Conservation (phyloP, 441 rosid genomes). For the Aquilaria agallochum region DNA sequence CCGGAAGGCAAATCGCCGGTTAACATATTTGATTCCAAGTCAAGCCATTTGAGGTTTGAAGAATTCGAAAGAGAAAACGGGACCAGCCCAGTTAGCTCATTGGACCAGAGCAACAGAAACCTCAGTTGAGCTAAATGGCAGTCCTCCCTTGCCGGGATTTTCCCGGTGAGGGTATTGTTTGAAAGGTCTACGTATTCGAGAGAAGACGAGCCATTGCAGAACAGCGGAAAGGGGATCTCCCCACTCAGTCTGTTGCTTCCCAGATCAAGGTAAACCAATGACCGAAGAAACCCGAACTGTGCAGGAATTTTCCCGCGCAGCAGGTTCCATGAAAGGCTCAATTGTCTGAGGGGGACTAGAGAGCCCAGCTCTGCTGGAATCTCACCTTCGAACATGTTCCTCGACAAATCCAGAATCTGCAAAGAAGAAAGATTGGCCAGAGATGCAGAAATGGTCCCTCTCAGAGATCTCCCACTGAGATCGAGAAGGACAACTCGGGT, state of each 20-base stretch:
- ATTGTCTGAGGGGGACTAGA: slow-evolving; percentile 41
- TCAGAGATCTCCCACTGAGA: slow-evolving; percentile 52
- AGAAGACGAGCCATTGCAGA: slow-evolving; percentile 58
- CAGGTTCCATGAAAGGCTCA: slow-evolving; percentile 64
- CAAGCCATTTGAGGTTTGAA: slow-evolving; percentile 65
- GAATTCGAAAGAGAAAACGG: slow-evolving; percentile 66
- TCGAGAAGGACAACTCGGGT: slow-evolving; percentile 43
- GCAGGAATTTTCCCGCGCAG: slow-evolving; percentile 61
- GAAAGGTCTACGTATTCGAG: slow-evolving; percentile 69
- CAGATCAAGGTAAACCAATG: slow-evolving; percentile 54
- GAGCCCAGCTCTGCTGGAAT: slow-evolving; percentile 64
- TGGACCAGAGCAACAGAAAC: slow-evolving; percentile 82
- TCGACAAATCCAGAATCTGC: slow-evolving; percentile 65
- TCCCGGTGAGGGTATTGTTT: slow-evolving; percentile 64
- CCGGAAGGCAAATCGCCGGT: slow-evolving; percentile 68
- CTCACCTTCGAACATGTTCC: slow-evolving; percentile 55
- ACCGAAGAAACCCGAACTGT: slow-evolving; percentile 44
- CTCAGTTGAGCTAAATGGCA: slow-evolving; percentile 54
- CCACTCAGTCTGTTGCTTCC: slow-evolving; percentile 56
- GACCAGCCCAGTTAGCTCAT: slow-evolving; percentile 48
- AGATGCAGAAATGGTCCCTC: slow-evolving; percentile 60
- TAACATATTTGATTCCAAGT: slow-evolving; percentile 63
- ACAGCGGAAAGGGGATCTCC: slow-evolving; percentile 47
- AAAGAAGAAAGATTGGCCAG: slow-evolving; percentile 64
- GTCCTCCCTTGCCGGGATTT: slow-evolving; percentile 44